phyloP scores from a whole-genome alignment of 2,329 filamentous ascomycete species.

The Aspergillus chevalieri region DNA sequence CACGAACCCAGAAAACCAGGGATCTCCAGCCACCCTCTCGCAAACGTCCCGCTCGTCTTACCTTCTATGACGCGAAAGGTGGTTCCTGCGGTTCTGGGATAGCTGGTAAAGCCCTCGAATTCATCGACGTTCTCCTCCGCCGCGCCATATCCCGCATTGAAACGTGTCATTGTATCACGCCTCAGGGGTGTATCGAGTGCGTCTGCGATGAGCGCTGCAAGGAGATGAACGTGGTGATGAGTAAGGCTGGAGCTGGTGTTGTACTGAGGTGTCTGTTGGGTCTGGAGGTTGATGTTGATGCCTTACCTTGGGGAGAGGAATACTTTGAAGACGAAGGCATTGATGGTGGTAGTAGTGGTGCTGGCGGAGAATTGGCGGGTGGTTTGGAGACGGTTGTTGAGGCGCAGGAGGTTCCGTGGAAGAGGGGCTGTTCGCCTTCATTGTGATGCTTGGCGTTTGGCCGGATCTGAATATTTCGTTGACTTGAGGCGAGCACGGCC shows the following conservation, averaged over 20 bases:
- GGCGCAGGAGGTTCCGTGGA: conserved; percentile 57
- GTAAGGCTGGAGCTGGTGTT: conserved; percentile 78
- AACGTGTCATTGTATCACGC: conserved; percentile 60
- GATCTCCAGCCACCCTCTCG: conserved; percentile 41
- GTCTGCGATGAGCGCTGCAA: conserved; percentile 79
- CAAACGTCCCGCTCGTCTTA: conserved; percentile 80
- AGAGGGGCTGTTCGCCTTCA: neutral
- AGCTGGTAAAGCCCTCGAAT: conserved; percentile 88
- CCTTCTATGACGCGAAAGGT: conserved; percentile 93
- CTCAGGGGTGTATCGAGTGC: conserved; percentile 80
- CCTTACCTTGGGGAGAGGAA: conserved; percentile 80
- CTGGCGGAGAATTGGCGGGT: conserved; percentile 57
- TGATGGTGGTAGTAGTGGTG: conserved; percentile 42
- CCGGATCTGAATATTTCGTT: too few relatives aligned
- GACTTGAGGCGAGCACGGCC: too few relatives aligned
- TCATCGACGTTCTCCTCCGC: conserved; percentile 69
- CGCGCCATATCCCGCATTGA: conserved; percentile 73
- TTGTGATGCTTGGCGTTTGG: too few relatives aligned
- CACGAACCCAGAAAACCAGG: conserved; percentile 6
- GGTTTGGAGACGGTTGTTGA: conserved; percentile 78
- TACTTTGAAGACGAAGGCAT: conserved; percentile 65
- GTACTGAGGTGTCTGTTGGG: conserved; percentile 71
- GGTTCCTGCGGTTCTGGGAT: conserved; percentile 78
- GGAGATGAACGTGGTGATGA: conserved; percentile 86
- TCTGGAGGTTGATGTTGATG: conserved; percentile 71